Evolutionary conservation across 1,139 yeast genomes (phyloP).

Genomic region (Torulaspora globosa): DNA sequence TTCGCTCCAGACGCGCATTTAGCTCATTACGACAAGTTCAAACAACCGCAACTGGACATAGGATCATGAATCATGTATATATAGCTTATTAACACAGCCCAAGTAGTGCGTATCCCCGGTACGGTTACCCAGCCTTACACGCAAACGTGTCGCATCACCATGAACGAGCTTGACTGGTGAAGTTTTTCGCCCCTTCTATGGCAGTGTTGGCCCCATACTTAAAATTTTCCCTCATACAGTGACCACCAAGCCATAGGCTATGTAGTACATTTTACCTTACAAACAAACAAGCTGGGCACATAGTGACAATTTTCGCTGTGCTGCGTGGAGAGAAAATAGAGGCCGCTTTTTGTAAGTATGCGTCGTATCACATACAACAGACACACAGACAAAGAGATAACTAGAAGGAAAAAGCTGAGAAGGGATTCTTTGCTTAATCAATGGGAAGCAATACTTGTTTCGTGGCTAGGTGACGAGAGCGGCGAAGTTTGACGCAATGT

Average conservation of each 20-base stretch:
- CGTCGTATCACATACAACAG: not conserved
- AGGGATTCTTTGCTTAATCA: too few species aligned
- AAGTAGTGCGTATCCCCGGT: too few species aligned
- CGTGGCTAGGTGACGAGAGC: too few species aligned
- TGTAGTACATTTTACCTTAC: not conserved
- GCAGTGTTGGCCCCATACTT: constrained; percentile 4
- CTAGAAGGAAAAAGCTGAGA: too few species aligned
- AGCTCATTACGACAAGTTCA: constrained; percentile 26
- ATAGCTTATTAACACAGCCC: not conserved
- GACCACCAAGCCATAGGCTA: not conserved
- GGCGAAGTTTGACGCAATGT: too few species aligned
- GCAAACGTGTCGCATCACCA: not conserved
- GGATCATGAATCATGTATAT: not conserved
- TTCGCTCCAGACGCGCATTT: constrained; percentile 31
- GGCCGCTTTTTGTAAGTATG: constrained; percentile 2
- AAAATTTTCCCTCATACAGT: constrained; percentile 3
- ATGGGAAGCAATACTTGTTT: too few species aligned
- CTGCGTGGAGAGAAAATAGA: constrained; percentile 1
- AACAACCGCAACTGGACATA: not conserved
- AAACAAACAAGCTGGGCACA: constrained; percentile 1
- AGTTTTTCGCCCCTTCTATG: constrained; percentile 6
- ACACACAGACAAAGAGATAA: constrained; percentile 4
- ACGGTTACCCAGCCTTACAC: not conserved
- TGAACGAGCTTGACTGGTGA: constrained; percentile 7
- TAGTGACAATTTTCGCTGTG: constrained; percentile 4